A percentile compares a stretch with the other conserved stretches of the same genome.
These are phyloP conservation scores for Sarcocystis neurona DNA, from an alignment of 169 alveolate species.

Conservation along the genomic window DNA sequence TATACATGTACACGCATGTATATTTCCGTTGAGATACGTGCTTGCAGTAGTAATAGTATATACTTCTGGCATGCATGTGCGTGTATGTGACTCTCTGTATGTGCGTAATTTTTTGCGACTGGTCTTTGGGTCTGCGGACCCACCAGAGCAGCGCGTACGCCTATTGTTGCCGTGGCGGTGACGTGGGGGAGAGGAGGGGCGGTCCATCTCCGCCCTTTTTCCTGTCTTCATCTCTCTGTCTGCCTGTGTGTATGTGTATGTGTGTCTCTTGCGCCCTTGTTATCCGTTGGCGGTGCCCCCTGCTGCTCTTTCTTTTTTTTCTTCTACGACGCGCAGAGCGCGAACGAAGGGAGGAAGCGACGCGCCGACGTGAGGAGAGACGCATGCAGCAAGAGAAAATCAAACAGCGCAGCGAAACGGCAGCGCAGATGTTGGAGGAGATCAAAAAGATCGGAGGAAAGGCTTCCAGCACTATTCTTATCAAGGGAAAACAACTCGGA, in stretches of 20 bases:
- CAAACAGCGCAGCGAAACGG: slow-evolving; percentile 71
- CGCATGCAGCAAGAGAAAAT: slow-evolving; percentile 75
- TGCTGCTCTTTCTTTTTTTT: not conserved
- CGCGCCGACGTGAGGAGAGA: slow-evolving; percentile 78
- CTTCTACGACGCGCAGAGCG: slow-evolving; percentile 70
- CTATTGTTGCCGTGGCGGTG: too few relatives aligned
- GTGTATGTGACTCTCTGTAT: too few relatives aligned
- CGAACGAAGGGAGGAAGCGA: slow-evolving; percentile 82
- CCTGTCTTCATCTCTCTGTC: slow-evolving; percentile 24
- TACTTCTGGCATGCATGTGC: too few relatives aligned
- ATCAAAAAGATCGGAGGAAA: slow-evolving; percentile 78
- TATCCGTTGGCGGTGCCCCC: slow-evolving; percentile 39
- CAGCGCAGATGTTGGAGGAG: slow-evolving; percentile 75
- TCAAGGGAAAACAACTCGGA: slow-evolving; percentile 85
- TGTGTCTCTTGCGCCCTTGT: not conserved
- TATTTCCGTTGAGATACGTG: too few relatives aligned
- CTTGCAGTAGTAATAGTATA: too few relatives aligned
- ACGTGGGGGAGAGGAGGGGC: too few relatives aligned
- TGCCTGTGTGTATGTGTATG: slow-evolving; percentile 52
- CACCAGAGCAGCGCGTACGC: too few relatives aligned
- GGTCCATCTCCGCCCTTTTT: not conserved
- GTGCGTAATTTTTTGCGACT: too few relatives aligned
- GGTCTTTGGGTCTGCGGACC: too few relatives aligned
- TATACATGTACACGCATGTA: too few relatives aligned
- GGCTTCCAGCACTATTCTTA: slow-evolving; percentile 73